Base-by-base conservation (phyloP, 2,329 filamentous ascomycete species). In the Chaetomium strumarium region DNA sequence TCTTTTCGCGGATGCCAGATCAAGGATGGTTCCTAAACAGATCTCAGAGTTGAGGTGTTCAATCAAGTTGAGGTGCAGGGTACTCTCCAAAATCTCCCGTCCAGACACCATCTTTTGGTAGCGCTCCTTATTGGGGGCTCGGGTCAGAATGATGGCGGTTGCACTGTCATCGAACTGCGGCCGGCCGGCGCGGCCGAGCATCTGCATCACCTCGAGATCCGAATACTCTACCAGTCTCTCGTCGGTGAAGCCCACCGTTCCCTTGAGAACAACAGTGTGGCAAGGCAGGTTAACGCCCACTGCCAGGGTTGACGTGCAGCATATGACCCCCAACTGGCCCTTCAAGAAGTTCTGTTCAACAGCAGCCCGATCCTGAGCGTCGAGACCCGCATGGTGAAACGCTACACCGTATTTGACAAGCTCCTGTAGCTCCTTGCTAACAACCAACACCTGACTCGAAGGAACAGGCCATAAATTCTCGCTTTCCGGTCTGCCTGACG, bases 41-140 rank as follows among this genome's bases (percentile, higher is more conserved):
- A 92, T 85, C 63, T 95, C 89, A 2, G 89, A 89, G 63, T 95
- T 95, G 58, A 95, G 68, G 62, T 95, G 88, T 58, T 92, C 88
- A 45, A 91, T 84, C 0, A 95, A 70, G 59, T 92, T 90, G 29
- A 82, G 72, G 67, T 95, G 89, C 7, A 95, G 72, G 16, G 77
- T 83, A 67, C 89, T 95, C 64, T 95, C 90, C 1, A 95, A 70
- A 2, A 81, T 72, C 57, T 92, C 85, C 49, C 84, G 75, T 0
- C 88, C 88, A 0, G 85, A 84, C 1, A 88, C 80, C 72, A 95
- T 83, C 58, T 75, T 81, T 60, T 90, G 80, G 62, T 93, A 95
- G 46, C 80, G 76, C 2, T 74, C 62, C 6, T 81, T 79, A 46
- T 84, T 85, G 5, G 81, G 72, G n/a, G 75, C 72, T 20, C 80